phyloP scores from a whole-genome alignment of 441 rosid genomes.

The Erysimum cheiri region DNA sequence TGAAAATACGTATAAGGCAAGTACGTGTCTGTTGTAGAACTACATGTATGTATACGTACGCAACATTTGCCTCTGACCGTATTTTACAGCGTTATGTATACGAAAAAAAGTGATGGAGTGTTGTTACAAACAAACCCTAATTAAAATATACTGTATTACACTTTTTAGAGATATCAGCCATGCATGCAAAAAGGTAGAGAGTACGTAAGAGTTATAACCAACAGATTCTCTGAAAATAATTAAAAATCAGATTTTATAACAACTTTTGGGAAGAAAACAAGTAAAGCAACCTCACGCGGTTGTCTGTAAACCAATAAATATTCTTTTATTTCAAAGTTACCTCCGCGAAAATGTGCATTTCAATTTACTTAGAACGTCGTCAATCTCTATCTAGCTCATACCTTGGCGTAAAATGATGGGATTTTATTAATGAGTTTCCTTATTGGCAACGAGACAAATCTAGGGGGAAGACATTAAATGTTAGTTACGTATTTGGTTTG shows the following conservation, averaged over 20 bases:
- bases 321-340: constrained; percentile 23
- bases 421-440: constrained; percentile 25
- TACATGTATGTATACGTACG: constrained; percentile 22
- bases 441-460: constrained; percentile 20
- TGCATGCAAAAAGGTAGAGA: constrained; percentile 42
- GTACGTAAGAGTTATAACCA: constrained; percentile 41
- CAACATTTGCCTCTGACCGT: constrained; percentile 29
- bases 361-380: constrained; percentile 41
- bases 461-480: neutral
- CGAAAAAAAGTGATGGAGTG: constrained; percentile 4
- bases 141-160: neutral
- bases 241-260: constrained; percentile 21
- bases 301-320: constrained; percentile 23
- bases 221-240: constrained; percentile 28
- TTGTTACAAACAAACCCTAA: constrained; percentile 36
- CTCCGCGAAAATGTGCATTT: constrained; percentile 37
- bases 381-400: constrained; percentile 30
- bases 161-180: constrained; percentile 36
- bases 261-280: constrained; percentile 44
- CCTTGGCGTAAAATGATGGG: constrained; percentile 41
- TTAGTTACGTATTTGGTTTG: constrained; percentile 22
- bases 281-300: constrained; percentile 40
- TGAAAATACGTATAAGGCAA: constrained; percentile 32
- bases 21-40: constrained; percentile 37
- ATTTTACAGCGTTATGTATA: constrained; percentile 29